phyloP scores from a whole-genome alignment of 2,329 filamentous ascomycete genomes.

The Onygenales sp. region DNA sequence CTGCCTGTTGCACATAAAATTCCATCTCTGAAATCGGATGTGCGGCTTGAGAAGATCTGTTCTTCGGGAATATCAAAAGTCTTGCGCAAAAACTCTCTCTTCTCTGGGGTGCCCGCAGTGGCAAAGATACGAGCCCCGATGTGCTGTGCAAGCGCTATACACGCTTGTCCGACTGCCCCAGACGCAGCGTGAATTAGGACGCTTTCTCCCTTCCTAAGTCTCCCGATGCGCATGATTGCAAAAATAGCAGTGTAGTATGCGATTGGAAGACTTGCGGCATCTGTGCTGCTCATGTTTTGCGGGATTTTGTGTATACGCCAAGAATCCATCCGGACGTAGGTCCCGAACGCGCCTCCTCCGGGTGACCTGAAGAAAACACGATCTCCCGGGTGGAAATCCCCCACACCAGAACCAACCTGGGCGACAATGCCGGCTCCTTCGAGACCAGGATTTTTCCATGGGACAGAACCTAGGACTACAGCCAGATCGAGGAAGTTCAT shows the following conservation, averaged over 20 bases:
- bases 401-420: constrained; percentile 6
- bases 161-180: constrained; percentile 15
- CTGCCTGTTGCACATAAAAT: constrained; percentile 6
- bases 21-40: not conserved
- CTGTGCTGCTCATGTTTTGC: not conserved
- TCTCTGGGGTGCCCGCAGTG: constrained; percentile 8
- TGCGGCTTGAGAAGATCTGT: constrained; percentile 6
- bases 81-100: constrained; percentile 4
- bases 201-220: constrained; percentile 3
- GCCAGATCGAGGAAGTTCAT: constrained; percentile 13
- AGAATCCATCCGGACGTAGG: not conserved
- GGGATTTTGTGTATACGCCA: not conserved
- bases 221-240: not conserved
- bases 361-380: not conserved
- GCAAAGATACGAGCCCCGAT: constrained; percentile 5
- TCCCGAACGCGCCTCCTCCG: not conserved
- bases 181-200: constrained; percentile 13
- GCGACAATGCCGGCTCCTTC: constrained; percentile 11
- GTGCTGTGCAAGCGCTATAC: constrained; percentile 11
- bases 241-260: not conserved
- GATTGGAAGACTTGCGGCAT: constrained; percentile 1
- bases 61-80: constrained; percentile 6
- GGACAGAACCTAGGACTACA: not conserved
- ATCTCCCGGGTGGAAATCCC: not conserved
- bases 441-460: constrained; percentile 3